Evolutionary conservation across 306 rosid species (phyloP), one percentile per base, ranked within the genome.

Genomic region (Lablab purpureus): DNA sequence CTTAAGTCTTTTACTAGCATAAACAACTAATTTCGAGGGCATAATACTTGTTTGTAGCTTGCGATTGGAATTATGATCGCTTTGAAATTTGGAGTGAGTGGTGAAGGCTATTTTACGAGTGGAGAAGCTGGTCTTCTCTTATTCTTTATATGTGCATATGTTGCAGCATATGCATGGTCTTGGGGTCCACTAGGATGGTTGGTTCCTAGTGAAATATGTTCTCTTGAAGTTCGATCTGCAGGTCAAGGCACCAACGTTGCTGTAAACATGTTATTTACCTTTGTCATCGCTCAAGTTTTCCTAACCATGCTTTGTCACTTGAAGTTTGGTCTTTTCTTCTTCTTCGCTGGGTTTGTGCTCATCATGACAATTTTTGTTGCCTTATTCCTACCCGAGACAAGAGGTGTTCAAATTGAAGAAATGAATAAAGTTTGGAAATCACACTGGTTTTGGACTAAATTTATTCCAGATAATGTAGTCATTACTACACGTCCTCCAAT

Each of bases 121-220:
- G 77, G 58, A 0, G 77, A 79, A 23, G n/a, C 89, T 0, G 23
- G 86, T 58, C 4, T 83, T 8, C 71, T 88, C 9, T 15, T 89
- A 58, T 32, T 82, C 47, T 76, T 91, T 4, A 85, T 91, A 2
- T 90, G 97, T 21, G 23, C 64, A 6, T 91, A 84, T 5, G 92
- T 90, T 12, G 91, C 10, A 32, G 37, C 89, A 19, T 91, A 65
- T 45, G 94, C 91, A 0, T 90, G 97, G 97, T 91, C 94, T 3
- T 91, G 92, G 91, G 92, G 94, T 4, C 94, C 92, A 10, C 27
- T 91, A n/a, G 94, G 91, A 1, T 91, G 92, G 97, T 67, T 88
- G 50, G 85, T 91, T 10, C 93, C 97, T 0, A 86, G 90, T 71
- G 96, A 91, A 66, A 84, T 91, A 1, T 89, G 91, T 67, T 87